Evolutionary conservation across 108 stramenopile genomes (phyloP), one percentile per base, ranked within the genome.

Genomic region (Skeletonema marinoi): DNA sequence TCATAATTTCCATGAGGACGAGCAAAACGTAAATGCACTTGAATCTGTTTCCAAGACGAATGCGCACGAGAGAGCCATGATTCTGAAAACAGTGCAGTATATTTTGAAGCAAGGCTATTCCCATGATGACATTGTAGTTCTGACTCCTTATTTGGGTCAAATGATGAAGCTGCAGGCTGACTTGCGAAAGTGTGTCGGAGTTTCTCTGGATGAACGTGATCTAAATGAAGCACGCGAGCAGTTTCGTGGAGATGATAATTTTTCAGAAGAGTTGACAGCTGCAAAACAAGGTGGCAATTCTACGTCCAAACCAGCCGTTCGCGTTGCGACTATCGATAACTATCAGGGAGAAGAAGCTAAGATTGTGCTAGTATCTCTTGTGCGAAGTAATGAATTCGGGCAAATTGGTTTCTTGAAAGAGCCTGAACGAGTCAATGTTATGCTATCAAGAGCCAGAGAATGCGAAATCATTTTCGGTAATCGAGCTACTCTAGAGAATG

Each of bases 291-390:
- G 68, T 19, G 75, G 77, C 17, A 59, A 75, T 25, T 77, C 75
- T 42, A 68, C 80, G 13, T 66, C 16, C 13, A 48, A 48, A 48
- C 46, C 46, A 48, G 13, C 46, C n/a, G 12, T 48, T n/a, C 46
- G 46, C 13, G 46, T 48, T 48, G 46, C 46, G 4, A 48, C 81
- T 6, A 62, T 97, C 12, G 96, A 97, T 59, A 91, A 93, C 32
- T 96, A 86, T 51, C 96, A 97, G 73, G 96, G 96, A 19, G 93
- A 93, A 60, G 96, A 97, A 81, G 78, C 84, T 19, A 95, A 96
- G 48, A 88, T 86, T 72, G 87, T 97, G 41, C 70, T 97, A 17
- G 75, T 94, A 9, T 86, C 82, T n/a, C 62, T 97, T 9, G 93
- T 95, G 35, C 83, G 96, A 64, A 87, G 78, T 60, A 86, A 86